Evolutionary conservation across 2,329 filamentous ascomycete species (phyloP), one percentile per base, ranked within the genome.

Genomic region (Bipolaris sorokiniana): DNA sequence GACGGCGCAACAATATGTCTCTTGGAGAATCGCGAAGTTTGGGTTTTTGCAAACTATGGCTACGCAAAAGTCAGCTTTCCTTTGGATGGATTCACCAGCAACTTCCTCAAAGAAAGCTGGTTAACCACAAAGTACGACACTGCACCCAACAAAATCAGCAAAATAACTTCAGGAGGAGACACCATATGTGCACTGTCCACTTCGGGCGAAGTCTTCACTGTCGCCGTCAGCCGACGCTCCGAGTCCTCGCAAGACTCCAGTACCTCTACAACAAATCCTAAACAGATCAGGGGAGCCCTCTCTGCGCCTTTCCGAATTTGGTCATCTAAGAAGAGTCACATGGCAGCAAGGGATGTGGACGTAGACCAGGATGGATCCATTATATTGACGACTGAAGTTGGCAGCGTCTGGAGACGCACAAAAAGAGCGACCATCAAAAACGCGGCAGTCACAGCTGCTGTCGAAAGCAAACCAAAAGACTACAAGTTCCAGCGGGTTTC

Each of bases 401-500:
- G 95, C 2, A 94, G 91, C 46, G 94, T 97, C 0, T 99, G 94
- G 94, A 88, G 88, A 65, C 89, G 94, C 56, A 88, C 95, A 49
- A 92, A 91, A 70, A 86, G 95, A 59, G 83, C 85, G 23, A 96
- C 94, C 63, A 88, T 90, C 48, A 96, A 96, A 68, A 87, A 89
- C 63, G 82, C 85, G 0, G 81, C 70, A 31, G 79, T 81, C 1
- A 76, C 79, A 11, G 80, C 79, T 3, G 76, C 76, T 1, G 76
- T 79, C 1, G 86, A 88, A 20, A 81, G 83, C 33, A 90, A 87
- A 67, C 84, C 86, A 11, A 96, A 96, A 65, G 92, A 97, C 71
- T 97, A 96, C 81, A 99, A 99, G 73, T 99, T 98, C 66, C 88
- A 94, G 68, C 88, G 95, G 55, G 87, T 99, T 7, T 90, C 95